Evolutionary conservation across 2,329 filamentous ascomycete species (phyloP).

Genomic region (Ceratocystis huliohia): DNA sequence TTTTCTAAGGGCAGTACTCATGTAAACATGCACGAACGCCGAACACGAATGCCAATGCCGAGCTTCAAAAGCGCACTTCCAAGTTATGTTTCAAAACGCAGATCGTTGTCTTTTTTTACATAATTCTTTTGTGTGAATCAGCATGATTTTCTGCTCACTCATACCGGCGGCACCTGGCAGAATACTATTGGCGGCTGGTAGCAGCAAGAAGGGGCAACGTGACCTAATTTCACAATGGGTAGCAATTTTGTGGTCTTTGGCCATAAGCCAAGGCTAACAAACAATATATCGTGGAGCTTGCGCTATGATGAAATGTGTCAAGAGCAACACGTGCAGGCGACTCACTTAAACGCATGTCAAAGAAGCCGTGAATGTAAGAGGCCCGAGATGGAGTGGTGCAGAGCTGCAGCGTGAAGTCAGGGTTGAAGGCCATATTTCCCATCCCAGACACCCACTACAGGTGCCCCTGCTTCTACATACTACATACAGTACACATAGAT

Average conservation of each 20-base stretch:
- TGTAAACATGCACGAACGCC: background rate
- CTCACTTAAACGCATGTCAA: background rate
- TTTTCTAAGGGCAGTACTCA: background rate
- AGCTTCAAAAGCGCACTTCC: background rate
- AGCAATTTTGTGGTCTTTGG: no score
- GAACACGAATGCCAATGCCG: background rate
- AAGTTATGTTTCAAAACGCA: conserved; percentile 5
- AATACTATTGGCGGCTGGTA: background rate
- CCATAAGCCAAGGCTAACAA: background rate
- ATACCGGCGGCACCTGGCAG: background rate
- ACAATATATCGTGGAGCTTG: background rate
- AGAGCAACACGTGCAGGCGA: background rate
- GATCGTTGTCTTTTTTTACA: background rate
- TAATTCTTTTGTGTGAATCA: background rate
- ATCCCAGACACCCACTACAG: background rate
- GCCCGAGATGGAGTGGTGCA: background rate
- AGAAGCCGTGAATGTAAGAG: background rate
- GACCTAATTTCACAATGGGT: background rate
- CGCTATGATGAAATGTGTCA: background rate
- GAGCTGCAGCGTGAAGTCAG: background rate
- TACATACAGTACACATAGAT: no score
- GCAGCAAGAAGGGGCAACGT: background rate
- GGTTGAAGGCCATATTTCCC: background rate
- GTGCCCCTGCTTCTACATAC: background rate
- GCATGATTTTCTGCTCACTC: background rate